Conservation (phyloP, 352 stramenopile species). For the Phytopythium chamaehyphon region DNA sequence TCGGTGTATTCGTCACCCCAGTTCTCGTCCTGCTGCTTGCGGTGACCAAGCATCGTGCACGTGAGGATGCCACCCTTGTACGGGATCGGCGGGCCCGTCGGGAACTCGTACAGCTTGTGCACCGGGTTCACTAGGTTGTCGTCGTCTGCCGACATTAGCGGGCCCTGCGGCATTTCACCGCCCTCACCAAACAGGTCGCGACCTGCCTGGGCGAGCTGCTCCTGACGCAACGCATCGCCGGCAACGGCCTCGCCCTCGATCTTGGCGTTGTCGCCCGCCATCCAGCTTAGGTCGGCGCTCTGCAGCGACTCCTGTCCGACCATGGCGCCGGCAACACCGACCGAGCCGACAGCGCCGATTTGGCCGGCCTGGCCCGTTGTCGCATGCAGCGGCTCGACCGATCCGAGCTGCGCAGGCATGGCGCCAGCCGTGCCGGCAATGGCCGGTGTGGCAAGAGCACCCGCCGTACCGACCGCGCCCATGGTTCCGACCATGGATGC, state of each 20-base stretch:
- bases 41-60: constrained; percentile 86
- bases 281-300: constrained; percentile 83
- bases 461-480: constrained; percentile 47
- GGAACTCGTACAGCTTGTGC: constrained; percentile 85
- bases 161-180: constrained; percentile 66
- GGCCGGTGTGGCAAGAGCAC: constrained; percentile 50
- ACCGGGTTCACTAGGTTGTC: constrained; percentile 86
- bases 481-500: constrained; percentile 30
- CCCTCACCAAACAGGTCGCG: constrained; percentile 84
- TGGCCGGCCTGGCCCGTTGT: constrained; percentile 68
- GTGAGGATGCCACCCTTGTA: constrained; percentile 90
- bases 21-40: constrained; percentile 88
- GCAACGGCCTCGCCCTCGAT: constrained; percentile 75
- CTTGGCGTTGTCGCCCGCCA: constrained; percentile 77
- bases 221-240: constrained; percentile 60
- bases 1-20: constrained; percentile 90
- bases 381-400: constrained; percentile 59
- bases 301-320: constrained; percentile 79
- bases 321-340: constrained; percentile 67
- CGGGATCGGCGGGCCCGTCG: constrained; percentile 85
- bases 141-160: constrained; percentile 83
- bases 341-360: constrained; percentile 69
- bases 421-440: constrained; percentile 48
- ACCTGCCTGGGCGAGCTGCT: constrained; percentile 82
- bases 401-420: constrained; percentile 55